Conservation (phyloP, 2,329 filamentous ascomycete species). For the Cladophialophora psammophila region DNA sequence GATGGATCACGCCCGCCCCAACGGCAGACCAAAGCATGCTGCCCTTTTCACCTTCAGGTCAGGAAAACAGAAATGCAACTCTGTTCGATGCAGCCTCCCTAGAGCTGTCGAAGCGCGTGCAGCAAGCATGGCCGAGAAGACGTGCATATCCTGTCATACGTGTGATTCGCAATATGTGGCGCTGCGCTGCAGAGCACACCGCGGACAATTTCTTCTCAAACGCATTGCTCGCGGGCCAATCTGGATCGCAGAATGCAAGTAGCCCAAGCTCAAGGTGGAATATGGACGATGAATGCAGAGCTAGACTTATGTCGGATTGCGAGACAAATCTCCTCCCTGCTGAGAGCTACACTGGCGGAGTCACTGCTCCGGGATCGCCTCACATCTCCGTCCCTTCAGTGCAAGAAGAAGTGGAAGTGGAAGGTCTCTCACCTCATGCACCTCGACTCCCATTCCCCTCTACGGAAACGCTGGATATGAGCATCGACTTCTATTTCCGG, state of each 20-base stretch:
- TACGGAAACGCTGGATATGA: conserved; percentile 24
- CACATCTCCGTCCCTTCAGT: conserved; percentile 9
- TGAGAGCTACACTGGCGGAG: conserved; percentile 13
- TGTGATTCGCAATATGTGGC: conserved; percentile 24
- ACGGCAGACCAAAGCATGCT: conserved; percentile 5
- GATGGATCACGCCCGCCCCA: conserved; percentile 9
- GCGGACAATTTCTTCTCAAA: conserved; percentile 23
- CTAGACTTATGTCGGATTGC: conserved; percentile 21
- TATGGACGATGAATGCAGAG: conserved; percentile 24
- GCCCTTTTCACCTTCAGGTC: neutral
- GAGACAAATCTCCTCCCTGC: conserved; percentile 13
- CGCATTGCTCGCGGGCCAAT: neutral
- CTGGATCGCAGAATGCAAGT: neutral
- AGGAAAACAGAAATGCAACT: neutral
- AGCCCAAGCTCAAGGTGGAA: conserved; percentile 19
- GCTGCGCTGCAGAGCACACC: conserved; percentile 7
- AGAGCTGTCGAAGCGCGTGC: conserved; percentile 14
- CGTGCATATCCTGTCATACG: conserved; percentile 15
- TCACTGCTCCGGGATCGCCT: conserved; percentile 21
- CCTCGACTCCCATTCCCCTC: conserved; percentile 18
- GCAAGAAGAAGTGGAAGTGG: conserved; percentile 17
- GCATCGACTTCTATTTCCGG: conserved; percentile 23
- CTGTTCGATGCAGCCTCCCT: neutral
- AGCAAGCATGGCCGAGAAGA: conserved; percentile 22
- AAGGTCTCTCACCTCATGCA: conserved; percentile 12